These are phyloP conservation scores for Barnettozyma hawaiiensis DNA, from an alignment of 1,139 yeast genomes.

Conservation along the genomic window DNA sequence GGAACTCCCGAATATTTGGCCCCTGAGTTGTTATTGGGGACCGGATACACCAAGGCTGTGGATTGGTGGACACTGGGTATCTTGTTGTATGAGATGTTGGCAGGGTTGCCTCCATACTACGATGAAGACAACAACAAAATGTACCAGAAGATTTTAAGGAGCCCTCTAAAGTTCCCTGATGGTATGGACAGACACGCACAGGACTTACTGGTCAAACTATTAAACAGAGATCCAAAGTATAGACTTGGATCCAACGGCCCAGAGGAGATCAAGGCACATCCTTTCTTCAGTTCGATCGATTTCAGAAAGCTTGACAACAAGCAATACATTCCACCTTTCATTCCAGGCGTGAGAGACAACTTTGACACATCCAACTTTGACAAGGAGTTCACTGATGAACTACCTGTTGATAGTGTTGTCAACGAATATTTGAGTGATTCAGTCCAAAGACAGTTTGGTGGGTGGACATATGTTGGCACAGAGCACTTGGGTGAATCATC, in stretches of 20 bases:
- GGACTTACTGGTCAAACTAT: conserved; percentile 66
- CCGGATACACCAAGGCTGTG: conserved; percentile 91
- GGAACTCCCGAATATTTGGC: conserved; percentile 97
- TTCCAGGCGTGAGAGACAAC: conserved; percentile 84
- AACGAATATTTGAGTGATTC: conserved; percentile 85
- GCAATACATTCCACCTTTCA: conserved; percentile 92
- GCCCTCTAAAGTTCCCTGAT: conserved; percentile 83
- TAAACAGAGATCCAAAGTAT: conserved; percentile 79
- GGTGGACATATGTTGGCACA: conserved; percentile 91
- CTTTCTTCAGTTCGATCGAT: conserved; percentile 85
- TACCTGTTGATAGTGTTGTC: conserved; percentile 93
- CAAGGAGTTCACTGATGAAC: conserved; percentile 85
- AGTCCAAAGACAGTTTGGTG: conserved; percentile 95
- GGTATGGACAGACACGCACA: conserved; percentile 87
- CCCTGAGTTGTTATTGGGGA: conserved; percentile 85
- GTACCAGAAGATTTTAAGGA: conserved; percentile 90
- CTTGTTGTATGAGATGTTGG: conserved; percentile 87
- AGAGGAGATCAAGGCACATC: conserved; percentile 74
- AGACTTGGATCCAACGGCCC: conserved; percentile 82
- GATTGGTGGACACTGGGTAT: conserved; percentile 99
- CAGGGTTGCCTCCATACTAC: conserved; percentile 94
- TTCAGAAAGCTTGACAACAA: conserved; percentile 83
- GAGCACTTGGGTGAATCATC: conserved; percentile 31
- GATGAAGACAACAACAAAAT: conserved; percentile 91
- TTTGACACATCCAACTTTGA: conserved; percentile 92